Percentiles rank a stretch among this genome's conserved stretches.
Conservation (phyloP, 164 flowering plant species). For the Vitis riparia region DNA sequence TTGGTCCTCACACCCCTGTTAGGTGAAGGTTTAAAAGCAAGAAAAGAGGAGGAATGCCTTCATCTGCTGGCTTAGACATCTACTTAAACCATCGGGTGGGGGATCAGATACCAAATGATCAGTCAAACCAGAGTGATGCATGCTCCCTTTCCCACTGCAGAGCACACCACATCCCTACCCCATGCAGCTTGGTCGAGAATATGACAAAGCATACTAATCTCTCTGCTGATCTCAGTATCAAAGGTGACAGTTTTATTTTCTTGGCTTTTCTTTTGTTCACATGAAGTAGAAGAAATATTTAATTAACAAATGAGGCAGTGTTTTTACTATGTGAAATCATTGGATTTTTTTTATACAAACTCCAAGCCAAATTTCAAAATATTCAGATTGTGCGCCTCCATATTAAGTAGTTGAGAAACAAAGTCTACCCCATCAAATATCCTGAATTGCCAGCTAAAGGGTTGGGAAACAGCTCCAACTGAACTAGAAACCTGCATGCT, state of each 20-base stretch:
- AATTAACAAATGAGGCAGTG: too few relatives aligned
- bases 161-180: slow-evolving; percentile 20
- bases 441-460: too few relatives aligned
- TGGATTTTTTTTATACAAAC: too few relatives aligned
- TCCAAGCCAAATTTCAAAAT: too few relatives aligned
- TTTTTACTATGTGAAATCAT: too few relatives aligned
- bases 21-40: slow-evolving; percentile 50
- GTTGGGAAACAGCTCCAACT: too few relatives aligned
- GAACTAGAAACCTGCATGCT: too few relatives aligned
- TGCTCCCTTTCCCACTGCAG: slow-evolving; percentile 23
- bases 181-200: slow-evolving; percentile 25
- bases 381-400: too few relatives aligned
- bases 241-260: slow-evolving; percentile 7
- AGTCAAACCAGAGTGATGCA: slow-evolving; percentile 17
- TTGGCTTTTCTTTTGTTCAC: background rate
- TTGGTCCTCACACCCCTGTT: slow-evolving; percentile 22
- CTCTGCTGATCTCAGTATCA: slow-evolving; percentile 17
- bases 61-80: slow-evolving; percentile 27
- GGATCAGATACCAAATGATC: slow-evolving; percentile 21
- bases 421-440: too few relatives aligned
- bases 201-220: slow-evolving; percentile 13
- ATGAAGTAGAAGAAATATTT: background rate
- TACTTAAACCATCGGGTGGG: slow-evolving; percentile 25
- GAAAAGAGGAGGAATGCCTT: slow-evolving; percentile 22
- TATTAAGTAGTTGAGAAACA: too few relatives aligned